A percentile compares a stretch with the other conserved stretches of the same genome.
Evolutionary conservation across 495 filamentous ascomycete species (phyloP).

Genomic region (Daldinia childiae): DNA sequence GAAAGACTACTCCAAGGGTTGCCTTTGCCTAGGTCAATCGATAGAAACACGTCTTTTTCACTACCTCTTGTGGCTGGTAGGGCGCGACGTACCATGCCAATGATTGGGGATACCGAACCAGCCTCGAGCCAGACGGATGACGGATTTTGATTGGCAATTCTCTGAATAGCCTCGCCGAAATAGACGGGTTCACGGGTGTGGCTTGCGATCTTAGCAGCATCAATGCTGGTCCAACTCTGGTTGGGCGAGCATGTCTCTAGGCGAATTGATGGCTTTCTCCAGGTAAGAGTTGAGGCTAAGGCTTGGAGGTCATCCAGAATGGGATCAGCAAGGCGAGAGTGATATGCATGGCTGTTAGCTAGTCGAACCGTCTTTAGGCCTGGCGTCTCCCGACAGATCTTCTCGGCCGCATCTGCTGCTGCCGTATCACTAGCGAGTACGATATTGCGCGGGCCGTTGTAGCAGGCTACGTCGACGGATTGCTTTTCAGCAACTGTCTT

Average conservation of each 20-base stretch:
- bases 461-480: conserved; percentile 49
- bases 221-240: conserved; percentile 11
- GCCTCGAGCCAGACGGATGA: conserved; percentile 52
- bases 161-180: conserved; percentile 46
- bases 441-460: conserved; percentile 49
- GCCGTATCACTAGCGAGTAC: conserved; percentile 45
- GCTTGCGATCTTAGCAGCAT: conserved; percentile 25
- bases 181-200: conserved; percentile 50
- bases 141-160: conserved; percentile 41
- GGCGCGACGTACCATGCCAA: conserved; percentile 43
- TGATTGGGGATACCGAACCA: conserved; percentile 46
- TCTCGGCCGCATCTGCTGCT: conserved; percentile 38
- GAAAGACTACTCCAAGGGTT: conserved; percentile 35
- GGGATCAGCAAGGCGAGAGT: conserved; percentile 53
- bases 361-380: conserved; percentile 39
- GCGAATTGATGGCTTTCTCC: conserved; percentile 43
- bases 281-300: conserved; percentile 40
- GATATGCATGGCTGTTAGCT: conserved; percentile 56
- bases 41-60: conserved; percentile 3
- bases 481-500: conserved; percentile 5
- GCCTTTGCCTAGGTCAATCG: conserved; percentile 12
- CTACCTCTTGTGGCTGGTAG: conserved; percentile 6
- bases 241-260: conserved; percentile 47
- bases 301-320: conserved; percentile 44
- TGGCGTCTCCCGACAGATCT: conserved; percentile 15